Base-by-base conservation (phyloP, 441 rosid species). In the Populus hybrid region DNA sequence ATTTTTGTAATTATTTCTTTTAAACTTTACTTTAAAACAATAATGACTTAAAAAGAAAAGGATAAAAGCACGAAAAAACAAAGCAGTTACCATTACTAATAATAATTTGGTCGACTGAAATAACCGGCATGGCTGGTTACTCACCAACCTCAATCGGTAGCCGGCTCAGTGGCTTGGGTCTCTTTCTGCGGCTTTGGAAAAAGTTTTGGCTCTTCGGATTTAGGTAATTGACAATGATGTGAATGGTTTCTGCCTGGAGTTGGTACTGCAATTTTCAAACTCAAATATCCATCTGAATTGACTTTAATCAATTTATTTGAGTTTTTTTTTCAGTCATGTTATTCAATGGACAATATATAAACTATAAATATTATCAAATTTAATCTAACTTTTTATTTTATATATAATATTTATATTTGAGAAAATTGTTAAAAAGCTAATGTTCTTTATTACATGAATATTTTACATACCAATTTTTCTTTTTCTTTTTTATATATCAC, bases 61-160 rank as follows among this genome's bases (percentile, higher is more conserved):
- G 36, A 34, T 34, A 35, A 7, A 5, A 5, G 5, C 8, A 20
- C 66, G 11, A 14, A 38, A 38, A 38, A 38, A 38, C 46, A 38
- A 38, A 38, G 46, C 46, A 38, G 12, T 10, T 38, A 38, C 46
- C 3, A 38, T 38, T 38, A 38, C 46, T 38, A 50, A 14, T 50
- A 50, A 14, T 1, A 36, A 5, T 18, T 70, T 38, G 16, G 16
- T 66, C 64, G n/a, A 35, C 21, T 66, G 74, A 63, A 67, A 67
- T 30, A 74, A 81, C 70, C 70, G 82, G 76, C 65, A 16, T 68
- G 5, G 80, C 84, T 83, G 74, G 88, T 83, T 23, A 30, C 78
- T 81, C 80, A 84, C 87, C 91, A 79, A 82, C 87, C 79, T 78
- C 20, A 2, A 26, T 74, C 77, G 81, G 84, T 84, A 0, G 72